These are phyloP conservation scores for Coniferiporia sulphurascens DNA, from an alignment of 1,284 basidiomycete species.

Conservation along the genomic window DNA sequence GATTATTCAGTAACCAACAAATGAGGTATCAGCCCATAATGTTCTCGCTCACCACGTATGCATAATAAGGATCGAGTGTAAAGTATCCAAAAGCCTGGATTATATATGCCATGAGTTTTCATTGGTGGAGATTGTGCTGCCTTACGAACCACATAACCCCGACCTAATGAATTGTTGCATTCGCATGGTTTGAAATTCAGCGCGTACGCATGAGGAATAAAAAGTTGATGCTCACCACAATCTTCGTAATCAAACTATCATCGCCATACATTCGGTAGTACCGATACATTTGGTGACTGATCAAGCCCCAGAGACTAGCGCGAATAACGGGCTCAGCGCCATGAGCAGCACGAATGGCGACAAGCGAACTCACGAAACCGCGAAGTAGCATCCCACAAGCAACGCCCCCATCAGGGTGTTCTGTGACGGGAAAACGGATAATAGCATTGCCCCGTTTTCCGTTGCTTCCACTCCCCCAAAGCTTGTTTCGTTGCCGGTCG, in stretches of 20 bases:
- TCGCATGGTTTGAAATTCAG: no score
- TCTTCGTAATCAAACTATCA: background rate
- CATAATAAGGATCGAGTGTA: slow-evolving; percentile 7
- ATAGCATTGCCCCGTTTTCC: background rate
- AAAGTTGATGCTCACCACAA: background rate
- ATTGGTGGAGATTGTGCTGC: background rate
- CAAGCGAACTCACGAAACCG: slow-evolving; percentile 1
- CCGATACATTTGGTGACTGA: slow-evolving; percentile 7
- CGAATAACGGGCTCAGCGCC: background rate
- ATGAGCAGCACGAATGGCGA: background rate
- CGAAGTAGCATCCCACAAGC: slow-evolving; percentile 10
- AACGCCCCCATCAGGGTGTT: slow-evolving; percentile 4
- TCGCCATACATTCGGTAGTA: slow-evolving; percentile 11
- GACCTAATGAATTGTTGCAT: background rate
- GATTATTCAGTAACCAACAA: background rate
- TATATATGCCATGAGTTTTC: no score
- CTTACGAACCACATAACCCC: background rate
- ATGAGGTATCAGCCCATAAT: no score
- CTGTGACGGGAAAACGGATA: background rate
- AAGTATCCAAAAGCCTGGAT: slow-evolving; percentile 5
- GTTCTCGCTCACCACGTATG: slow-evolving; percentile 3
- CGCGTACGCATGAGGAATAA: no score
- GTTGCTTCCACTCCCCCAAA: background rate
- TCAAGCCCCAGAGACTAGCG: slow-evolving; percentile 6
- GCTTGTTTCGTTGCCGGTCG: background rate